Percentiles rank a stretch among this genome's conserved stretches.
Evolutionary conservation across 2,329 filamentous ascomycete species (phyloP).

Genomic region (Chaetomium strumarium): DNA sequence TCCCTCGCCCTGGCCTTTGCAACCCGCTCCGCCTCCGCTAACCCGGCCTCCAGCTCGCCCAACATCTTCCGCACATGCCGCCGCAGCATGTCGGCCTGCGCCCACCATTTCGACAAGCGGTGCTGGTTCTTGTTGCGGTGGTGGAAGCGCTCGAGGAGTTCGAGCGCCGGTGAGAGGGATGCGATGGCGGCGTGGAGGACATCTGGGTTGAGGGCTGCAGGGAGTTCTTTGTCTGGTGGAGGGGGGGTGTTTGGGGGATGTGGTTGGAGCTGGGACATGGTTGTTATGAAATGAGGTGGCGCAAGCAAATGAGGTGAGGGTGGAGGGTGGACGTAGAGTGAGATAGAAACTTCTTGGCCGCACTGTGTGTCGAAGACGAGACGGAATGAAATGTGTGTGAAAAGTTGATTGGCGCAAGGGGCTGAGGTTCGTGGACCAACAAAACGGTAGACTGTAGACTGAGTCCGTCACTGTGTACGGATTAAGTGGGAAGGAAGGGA

Average conservation of each 20-base stretch:
- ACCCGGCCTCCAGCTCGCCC: conserved; percentile 21
- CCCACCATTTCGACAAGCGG: conserved; percentile 73
- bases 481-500: not conserved
- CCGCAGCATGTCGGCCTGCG: conserved; percentile 63
- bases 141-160: conserved; percentile 65
- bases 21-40: conserved; percentile 8
- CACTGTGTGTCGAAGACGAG: no score
- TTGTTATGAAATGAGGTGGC: not conserved
- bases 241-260: not conserved
- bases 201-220: not conserved
- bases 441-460: not conserved
- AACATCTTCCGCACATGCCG: conserved; percentile 55
- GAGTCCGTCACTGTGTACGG: not conserved
- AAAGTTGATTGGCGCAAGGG: no score
- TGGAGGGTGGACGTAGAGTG: not conserved
- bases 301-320: not conserved
- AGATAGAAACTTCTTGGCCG: no score
- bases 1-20: not conserved
- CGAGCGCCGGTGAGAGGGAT: conserved; percentile 35
- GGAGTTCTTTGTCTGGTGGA: not conserved
- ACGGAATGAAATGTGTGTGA: no score
- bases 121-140: conserved; percentile 93
- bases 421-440: no score
- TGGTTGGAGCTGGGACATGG: not conserved
- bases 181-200: conserved; percentile 5